Percentiles rank a stretch among this genome's conserved stretches.
Evolutionary conservation across 768 basidiomycete species (phyloP).

Genomic region (Psilocybe subaeruginosa): DNA sequence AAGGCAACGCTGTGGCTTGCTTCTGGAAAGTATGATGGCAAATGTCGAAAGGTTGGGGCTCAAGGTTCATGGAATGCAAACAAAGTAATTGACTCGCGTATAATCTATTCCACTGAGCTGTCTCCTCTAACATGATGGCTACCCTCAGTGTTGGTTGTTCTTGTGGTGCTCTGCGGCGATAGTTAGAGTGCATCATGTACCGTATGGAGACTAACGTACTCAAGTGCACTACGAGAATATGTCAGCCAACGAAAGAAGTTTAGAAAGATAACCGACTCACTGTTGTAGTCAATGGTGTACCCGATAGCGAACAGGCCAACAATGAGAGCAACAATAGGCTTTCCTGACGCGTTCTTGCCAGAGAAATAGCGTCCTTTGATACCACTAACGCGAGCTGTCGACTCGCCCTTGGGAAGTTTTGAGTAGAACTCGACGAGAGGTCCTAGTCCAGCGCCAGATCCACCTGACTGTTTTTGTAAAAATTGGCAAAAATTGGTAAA

Average conservation of each 20-base stretch:
- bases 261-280: constrained; percentile 50
- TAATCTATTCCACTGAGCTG: constrained; percentile 21
- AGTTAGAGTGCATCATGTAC: constrained; percentile 23
- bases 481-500: constrained; percentile 7
- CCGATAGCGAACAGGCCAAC: constrained; percentile 73
- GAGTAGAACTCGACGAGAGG: constrained; percentile 96
- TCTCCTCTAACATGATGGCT: constrained; percentile 1
- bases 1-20: neutral
- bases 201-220: constrained; percentile 51
- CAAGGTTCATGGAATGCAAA: neutral
- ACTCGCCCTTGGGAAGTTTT: constrained; percentile 90
- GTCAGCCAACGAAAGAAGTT: constrained; percentile 6
- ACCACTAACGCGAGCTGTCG: constrained; percentile 61
- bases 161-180: constrained; percentile 77
- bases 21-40: neutral
- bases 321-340: constrained; percentile 66
- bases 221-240: constrained; percentile 66
- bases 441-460: constrained; percentile 77
- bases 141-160: constrained; percentile 77
- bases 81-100: constrained; percentile 18
- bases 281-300: constrained; percentile 89
- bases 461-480: constrained; percentile 62
- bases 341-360: constrained; percentile 83
- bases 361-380: constrained; percentile 83
- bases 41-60: neutral